Base-by-base conservation (phyloP, 768 basidiomycete genomes). In the Hysterangium stoloniferum region DNA sequence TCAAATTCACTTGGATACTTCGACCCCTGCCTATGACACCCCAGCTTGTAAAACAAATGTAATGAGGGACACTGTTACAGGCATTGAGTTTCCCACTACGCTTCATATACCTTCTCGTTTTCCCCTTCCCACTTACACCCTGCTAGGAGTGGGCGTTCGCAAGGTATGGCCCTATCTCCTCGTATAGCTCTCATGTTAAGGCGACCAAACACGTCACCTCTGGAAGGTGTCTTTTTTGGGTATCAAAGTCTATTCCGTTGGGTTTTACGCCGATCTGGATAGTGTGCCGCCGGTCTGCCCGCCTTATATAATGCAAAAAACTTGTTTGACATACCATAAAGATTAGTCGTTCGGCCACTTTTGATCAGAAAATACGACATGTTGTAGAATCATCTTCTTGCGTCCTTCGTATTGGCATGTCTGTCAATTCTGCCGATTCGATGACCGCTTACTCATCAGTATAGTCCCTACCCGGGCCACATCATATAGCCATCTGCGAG, bases 201-300 rank as follows among this genome's bases (percentile, higher is more conserved):
- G 15, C 41, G 3, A 25, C 29, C 24, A 2, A 15, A 25, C n/a
- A 22, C 29, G 9, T 25, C 24, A 38, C 24, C 17, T 32, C 28
- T 22, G 19, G 6, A 88, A 83, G 0, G 91, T 96, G 27, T 91
- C 90, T 12, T 92, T 96, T 66, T 71, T 95, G 33, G 75, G 82
- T 6, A 78, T 96, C 56, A 81, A 88, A 61, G 92, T 95, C 13
- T 96, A 96, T 66, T 86, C 85, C 9, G 80, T 90, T 29, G 93
- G 78, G 2, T 91, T 96, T 67, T 96, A 95, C 64, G 85, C 88
- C 5, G 90, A 95, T 62, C 67, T 91, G 37, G 59, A 70, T n/a
- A 77, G 81, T 54, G 77, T 82, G 1, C 49, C 49, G 29, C 49
- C 49, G 22, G 49, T 51, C 19, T 32, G 49, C 20, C 15, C 20